Base-by-base conservation (phyloP, 2,329 filamentous ascomycete genomes). In the Aciculosporium take region DNA sequence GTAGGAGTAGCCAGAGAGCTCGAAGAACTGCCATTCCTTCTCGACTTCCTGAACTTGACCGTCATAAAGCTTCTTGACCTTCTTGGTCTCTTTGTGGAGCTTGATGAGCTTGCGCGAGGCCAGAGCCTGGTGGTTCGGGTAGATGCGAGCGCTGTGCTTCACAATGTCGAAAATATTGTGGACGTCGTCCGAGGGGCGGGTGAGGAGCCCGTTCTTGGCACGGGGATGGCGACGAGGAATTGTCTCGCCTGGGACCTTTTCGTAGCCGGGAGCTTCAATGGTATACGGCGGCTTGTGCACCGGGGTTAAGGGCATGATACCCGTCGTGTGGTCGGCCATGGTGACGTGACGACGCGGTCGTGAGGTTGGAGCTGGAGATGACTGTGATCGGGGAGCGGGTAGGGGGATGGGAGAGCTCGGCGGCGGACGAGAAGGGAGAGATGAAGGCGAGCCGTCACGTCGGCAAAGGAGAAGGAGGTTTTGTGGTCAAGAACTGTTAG, bases 21-120 rank as follows among this genome's bases (percentile, higher is more conserved):
- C 87, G 52, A 85, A 93, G 64, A 79, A 93, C 40, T 80, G 79
- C 87, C 87, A 94, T 60, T 89, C 76, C 76, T 94, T 94, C 48
- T 93, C 84, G 27, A 91, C 76, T 64, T 88, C 76, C 49, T 72
- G 68, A 60, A 86, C 73, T 58, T 83, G 73, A 51, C 87, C 87
- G 55, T 93, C 84, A 44, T 94, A 68, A 39, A 85, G 71, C 73
- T 93, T 94, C 71, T 87, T 82, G 51, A 94, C 68, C 72, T 86
- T 91, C 69, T 89, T 94, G 51, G 74, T 80, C 69, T 94, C 87
- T 53, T 75, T 75, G 62, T 94, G 86, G 36, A 80, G 76, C 61
- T 80, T 71, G 62, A 94, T 61, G 44, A 94, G 71, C 59, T 74
- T 80, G 48, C 87, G 79, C 53, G 71, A 72, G 51, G 83, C 87